phyloP scores from a whole-genome alignment of 345 rosid genomes.

The Eucalyptus curtisii region DNA sequence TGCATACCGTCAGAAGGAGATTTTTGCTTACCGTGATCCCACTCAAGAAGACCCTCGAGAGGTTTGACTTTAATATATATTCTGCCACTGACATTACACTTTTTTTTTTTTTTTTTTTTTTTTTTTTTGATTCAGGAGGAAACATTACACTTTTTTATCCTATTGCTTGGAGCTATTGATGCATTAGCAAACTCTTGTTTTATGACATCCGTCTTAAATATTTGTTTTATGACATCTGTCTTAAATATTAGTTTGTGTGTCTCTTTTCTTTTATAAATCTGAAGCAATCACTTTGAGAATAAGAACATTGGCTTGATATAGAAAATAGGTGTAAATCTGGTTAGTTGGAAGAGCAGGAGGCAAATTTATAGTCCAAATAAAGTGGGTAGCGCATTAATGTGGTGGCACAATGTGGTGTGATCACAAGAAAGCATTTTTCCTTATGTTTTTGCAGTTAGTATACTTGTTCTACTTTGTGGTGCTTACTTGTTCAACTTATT shows the following conservation, averaged over 20 bases:
- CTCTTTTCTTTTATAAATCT: neutral
- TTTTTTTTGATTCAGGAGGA: no score
- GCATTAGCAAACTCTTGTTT: neutral
- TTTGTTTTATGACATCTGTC: neutral
- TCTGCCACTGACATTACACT: neutral
- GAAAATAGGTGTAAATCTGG: neutral
- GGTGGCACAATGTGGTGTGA: neutral
- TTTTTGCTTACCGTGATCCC: slow-evolving; percentile 79
- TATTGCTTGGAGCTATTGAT: neutral
- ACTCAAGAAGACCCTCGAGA: slow-evolving; percentile 98
- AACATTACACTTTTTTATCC: neutral
- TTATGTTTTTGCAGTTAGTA: neutral
- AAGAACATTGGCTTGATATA: neutral
- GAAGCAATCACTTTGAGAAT: neutral
- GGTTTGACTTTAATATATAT: slow-evolving; percentile 22
- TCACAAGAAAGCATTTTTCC: neutral
- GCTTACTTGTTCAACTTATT: neutral
- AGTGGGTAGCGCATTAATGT: neutral
- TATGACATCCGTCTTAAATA: neutral
- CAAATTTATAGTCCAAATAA: neutral
- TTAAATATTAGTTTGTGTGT: neutral
- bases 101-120: no score
- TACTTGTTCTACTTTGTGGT: neutral
- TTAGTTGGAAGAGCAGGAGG: neutral
- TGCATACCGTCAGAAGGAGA: slow-evolving; percentile 78